Evolutionary conservation across 306 rosid genomes (phyloP).

Genomic region (Canavalia gladiata): DNA sequence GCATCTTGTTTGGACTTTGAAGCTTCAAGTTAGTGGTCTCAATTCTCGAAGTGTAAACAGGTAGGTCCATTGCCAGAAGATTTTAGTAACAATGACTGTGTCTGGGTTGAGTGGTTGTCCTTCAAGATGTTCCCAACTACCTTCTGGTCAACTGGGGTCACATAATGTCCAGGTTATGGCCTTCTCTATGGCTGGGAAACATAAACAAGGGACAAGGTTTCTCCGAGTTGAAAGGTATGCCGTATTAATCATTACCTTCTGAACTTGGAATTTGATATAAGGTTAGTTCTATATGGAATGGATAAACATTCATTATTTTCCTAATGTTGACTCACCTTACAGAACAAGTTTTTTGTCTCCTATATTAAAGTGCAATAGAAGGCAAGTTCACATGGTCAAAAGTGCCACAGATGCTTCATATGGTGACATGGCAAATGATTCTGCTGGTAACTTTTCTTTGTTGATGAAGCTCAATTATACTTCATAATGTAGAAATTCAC

Average conservation of each 20-base stretch:
- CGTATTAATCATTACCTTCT: slow-evolving; percentile 8
- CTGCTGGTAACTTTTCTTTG: slow-evolving; percentile 65
- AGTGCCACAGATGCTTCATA: slow-evolving; percentile 88
- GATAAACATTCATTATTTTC: slow-evolving; percentile 13
- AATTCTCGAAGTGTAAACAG: slow-evolving; percentile 30
- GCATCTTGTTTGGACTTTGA: slow-evolving; percentile 23
- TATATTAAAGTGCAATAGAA: slow-evolving; percentile 45
- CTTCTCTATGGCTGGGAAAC: slow-evolving; percentile 47
- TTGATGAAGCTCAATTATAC: slow-evolving; percentile 18
- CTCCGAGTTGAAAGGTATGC: slow-evolving; percentile 65
- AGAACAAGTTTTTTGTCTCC: slow-evolving; percentile 50
- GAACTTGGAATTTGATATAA: slow-evolving; percentile 30
- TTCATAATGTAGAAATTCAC: slow-evolving; percentile 11
- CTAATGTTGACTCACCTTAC: slow-evolving; percentile 14
- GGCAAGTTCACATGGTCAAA: slow-evolving; percentile 57
- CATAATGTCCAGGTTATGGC: slow-evolving; percentile 41
- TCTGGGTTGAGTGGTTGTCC: slow-evolving; percentile 71
- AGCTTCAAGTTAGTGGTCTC: slow-evolving; percentile 38
- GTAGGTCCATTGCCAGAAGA: slow-evolving; percentile 13
- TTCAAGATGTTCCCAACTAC: slow-evolving; percentile 65
- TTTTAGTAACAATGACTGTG: slow-evolving; percentile 57
- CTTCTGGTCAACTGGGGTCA: slow-evolving; percentile 49
- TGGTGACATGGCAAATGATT: slow-evolving; percentile 73
- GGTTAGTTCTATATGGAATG: slow-evolving; percentile 32
- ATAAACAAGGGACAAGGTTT: slow-evolving; percentile 46